A percentile compares a stretch with the other conserved stretches of the same genome.
phyloP scores from a whole-genome alignment of 352 stramenopile genomes.

The Peronosclerospora sorghi region DNA sequence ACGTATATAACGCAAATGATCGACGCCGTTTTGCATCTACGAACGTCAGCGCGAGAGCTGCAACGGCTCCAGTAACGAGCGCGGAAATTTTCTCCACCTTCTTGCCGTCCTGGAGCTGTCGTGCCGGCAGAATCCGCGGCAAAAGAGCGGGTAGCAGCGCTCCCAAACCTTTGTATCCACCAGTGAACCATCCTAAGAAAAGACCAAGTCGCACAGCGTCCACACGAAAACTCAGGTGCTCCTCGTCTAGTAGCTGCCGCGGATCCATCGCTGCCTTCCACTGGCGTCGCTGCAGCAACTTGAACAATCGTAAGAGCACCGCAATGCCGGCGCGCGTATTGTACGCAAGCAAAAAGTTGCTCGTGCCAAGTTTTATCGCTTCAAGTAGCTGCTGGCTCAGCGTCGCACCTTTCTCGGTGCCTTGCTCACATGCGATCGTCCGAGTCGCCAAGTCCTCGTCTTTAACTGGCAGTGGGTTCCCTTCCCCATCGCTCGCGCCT shows the following conservation, averaged over 20 bases:
- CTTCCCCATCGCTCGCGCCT: conserved; percentile 1
- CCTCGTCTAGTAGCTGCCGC: conserved; percentile 59
- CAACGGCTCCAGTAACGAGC: conserved; percentile 45
- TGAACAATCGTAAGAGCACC: conserved; percentile 55
- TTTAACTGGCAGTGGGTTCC: conserved; percentile 1
- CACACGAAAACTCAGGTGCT: conserved; percentile 65
- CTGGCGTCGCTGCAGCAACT: conserved; percentile 46
- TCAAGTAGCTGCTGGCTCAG: conserved; percentile 52
- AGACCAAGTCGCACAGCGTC: conserved; percentile 79
- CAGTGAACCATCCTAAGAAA: conserved; percentile 79
- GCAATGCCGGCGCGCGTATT: conserved; percentile 78
- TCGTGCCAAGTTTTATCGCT: conserved; percentile 56
- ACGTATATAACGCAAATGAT: conserved; percentile 72
- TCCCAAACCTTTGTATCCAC: conserved; percentile 52
- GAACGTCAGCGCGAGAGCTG: conserved; percentile 48
- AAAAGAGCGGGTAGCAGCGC: conserved; percentile 44
- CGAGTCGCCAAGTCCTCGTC: conserved; percentile 15
- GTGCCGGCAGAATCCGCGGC: conserved; percentile 15
- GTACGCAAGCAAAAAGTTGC: conserved; percentile 82
- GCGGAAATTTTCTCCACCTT: conserved; percentile 38
- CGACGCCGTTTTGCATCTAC: conserved; percentile 57
- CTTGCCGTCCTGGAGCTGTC: conserved; percentile 11
- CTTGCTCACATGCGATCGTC: conserved; percentile 17
- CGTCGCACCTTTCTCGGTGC: conserved; percentile 16
- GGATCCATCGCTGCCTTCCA: conserved; percentile 42